Evolutionary conservation across 2,329 filamentous ascomycete genomes (phyloP), one percentile per base, ranked within the genome.

Genomic region (Paracoccidioides lutzii): DNA sequence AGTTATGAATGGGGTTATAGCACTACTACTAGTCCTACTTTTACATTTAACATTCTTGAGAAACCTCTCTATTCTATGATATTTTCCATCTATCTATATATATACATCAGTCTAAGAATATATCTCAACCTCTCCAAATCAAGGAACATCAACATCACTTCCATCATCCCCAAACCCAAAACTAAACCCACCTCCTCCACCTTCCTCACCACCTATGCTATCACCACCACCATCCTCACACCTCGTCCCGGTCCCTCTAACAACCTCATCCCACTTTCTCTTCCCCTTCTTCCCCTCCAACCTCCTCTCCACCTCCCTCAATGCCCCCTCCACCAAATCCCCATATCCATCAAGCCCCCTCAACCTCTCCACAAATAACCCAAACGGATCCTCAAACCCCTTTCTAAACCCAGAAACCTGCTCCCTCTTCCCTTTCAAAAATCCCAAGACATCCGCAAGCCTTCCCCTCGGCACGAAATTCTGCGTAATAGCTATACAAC

Each of bases 381-480:
- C 77, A 69, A 85, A 94, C 0, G 88, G 84, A 67, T 91, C 83
- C 6, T 74, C 72, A 2, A 95, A 77, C 12, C 37, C 49, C 37
- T 81, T 81, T 51, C 79, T 80, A 67, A 97, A 97, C 0, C 93
- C 91, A 30, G 88, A 93, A 1, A 96, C 84, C 66, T 95, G 90
- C 57, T 91, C 86, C 2, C 86, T 74, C 69, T 89, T 90, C 67
- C 95, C 84, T 53, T 81, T 80, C 63, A 97, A 71, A 63, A 97
- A 97, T 1, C 81, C 81, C 53, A 97, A 70, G 0, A 90, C 90
- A 45, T 88, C 82, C 0, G 79, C 75, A 1, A 96, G 72, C 64
- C 91, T 85, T 3, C 82, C 82, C 42, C 73, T 71, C 0, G 93
- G 90, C 10, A 97, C 88, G 66, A 97, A 96, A 67, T 97, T 97